Percentiles rank a stretch among this genome's conserved stretches.
These are phyloP conservation scores for Solanum corneliomulleri DNA, from an alignment of 257 asterid genomes.

Conservation along the genomic window DNA sequence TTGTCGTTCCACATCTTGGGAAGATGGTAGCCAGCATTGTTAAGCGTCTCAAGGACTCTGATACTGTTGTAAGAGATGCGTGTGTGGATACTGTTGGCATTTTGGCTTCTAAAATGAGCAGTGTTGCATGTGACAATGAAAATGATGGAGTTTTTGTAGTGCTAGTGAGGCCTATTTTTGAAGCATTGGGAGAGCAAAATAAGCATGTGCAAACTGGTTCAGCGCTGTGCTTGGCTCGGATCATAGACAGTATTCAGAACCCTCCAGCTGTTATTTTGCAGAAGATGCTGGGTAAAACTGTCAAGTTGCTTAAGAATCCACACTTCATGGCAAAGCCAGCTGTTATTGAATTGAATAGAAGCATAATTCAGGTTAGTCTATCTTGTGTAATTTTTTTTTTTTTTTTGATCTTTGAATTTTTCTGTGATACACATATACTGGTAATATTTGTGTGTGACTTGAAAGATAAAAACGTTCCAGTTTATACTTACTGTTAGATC, in stretches of 20 bases:
- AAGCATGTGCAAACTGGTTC: constrained; percentile 79
- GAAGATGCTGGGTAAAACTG: constrained; percentile 74
- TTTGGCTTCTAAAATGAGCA: constrained; percentile 63
- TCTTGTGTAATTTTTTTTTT: background rate
- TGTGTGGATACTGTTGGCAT: constrained; percentile 72
- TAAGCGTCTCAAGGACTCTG: constrained; percentile 80
- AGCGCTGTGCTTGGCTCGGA: constrained; percentile 74
- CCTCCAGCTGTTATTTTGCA: constrained; percentile 76
- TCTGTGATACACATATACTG: too few relatives aligned
- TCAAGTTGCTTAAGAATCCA: constrained; percentile 76
- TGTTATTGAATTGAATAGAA: constrained; percentile 75
- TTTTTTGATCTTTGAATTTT: background rate
- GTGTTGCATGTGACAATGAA: constrained; percentile 28
- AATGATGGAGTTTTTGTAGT: constrained; percentile 50
- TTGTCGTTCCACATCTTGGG: constrained; percentile 58
- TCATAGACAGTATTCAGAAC: constrained; percentile 63
- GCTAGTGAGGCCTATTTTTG: constrained; percentile 91
- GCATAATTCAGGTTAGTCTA: constrained; percentile 67
- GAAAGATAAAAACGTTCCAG: background rate
- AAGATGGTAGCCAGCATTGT: constrained; percentile 80
- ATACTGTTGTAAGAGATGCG: constrained; percentile 77
- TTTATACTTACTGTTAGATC: background rate
- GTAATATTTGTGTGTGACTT: background rate
- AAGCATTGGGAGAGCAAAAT: constrained; percentile 87
- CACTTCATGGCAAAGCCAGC: constrained; percentile 98